Base-by-base conservation (phyloP, 2,329 filamentous ascomycete species). In the Nigrograna mackinnonii region DNA sequence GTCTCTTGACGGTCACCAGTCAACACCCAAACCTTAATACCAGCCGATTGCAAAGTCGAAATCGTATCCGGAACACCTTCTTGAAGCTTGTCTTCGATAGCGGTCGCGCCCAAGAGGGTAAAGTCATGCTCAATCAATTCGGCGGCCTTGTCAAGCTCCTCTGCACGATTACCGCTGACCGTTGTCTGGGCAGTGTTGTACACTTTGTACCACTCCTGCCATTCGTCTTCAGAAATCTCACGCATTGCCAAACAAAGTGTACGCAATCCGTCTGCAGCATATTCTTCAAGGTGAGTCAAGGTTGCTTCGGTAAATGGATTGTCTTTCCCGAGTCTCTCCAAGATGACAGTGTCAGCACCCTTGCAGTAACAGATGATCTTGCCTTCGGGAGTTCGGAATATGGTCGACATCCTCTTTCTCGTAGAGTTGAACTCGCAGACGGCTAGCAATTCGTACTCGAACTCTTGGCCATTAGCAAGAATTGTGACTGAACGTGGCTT, bases 361-460 rank as follows among this genome's bases (percentile, higher is more conserved):
- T 99, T 99, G 73, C 86, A 92, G 70, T 96, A 99, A 57, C 90
- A 85, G 37, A 94, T 80, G 46, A 99, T 87, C 73, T 94, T 96
- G 49, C 94, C 94, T 72, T 97, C 92, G 0, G 94, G 94, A 62
- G 92, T 96, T 39, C 95, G 85, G 74, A 95, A 96, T 54, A 99
- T 95, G 17, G 92, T 89, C 6, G 94, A 97, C 94, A 99, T 99
- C 54, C 94, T 81, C 75, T 99, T 99, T 58, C 94, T 81, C 6
- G 91, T 94, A 1, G 94, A 97, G 72, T 99, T 99, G 78, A 99
- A 99, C 69, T 99, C 94, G 67, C 92, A 96, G n/a, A 99, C 91
- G 2, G 92, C 92, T 44, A 99, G 74, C 28, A 99, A 78, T 66
- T 96, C 89, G 65, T 94, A 99, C 66, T 96, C 87, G 32, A 81